A percentile compares a stretch with the other conserved stretches of the same genome.
These are phyloP conservation scores for Cenchrus purpureus DNA, from an alignment of 176 grass and related monocot species.

Conservation along the genomic window DNA sequence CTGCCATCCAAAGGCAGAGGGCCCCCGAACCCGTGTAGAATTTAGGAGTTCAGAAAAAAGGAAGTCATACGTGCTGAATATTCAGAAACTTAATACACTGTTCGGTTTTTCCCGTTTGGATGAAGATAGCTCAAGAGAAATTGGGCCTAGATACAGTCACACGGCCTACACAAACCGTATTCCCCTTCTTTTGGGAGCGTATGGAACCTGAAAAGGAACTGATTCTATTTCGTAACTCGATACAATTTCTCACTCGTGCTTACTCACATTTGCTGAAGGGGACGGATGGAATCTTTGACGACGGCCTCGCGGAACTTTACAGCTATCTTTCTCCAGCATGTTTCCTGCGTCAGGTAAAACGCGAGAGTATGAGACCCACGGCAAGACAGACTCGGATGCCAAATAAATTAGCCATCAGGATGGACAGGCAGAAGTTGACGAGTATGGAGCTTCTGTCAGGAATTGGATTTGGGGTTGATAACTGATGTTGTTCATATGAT, in stretches of 20 bases:
- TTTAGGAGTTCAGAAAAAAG: not conserved
- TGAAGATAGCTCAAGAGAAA: slow-evolving; percentile 13
- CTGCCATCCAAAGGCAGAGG: not conserved
- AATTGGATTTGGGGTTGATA: not conserved
- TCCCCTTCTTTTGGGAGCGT: not conserved
- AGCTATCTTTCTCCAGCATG: slow-evolving; percentile 37
- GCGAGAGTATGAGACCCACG: not conserved
- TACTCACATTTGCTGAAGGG: slow-evolving; percentile 19
- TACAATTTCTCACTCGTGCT: slow-evolving; percentile 32
- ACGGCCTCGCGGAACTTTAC: not conserved
- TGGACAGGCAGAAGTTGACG: not conserved
- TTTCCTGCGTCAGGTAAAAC: slow-evolving; percentile 56
- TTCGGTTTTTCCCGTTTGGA: slow-evolving; percentile 29
- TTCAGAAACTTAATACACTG: slow-evolving; percentile 23
- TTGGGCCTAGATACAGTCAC: slow-evolving; percentile 10
- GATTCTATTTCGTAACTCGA: slow-evolving; percentile 23
- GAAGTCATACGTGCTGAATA: not conserved
- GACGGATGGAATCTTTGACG: not conserved
- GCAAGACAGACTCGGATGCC: not conserved
- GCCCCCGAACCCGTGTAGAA: not conserved
- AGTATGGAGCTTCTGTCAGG: slow-evolving; percentile 1
- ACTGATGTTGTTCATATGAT: not conserved
- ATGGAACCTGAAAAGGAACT: slow-evolving; percentile 14
- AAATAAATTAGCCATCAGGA: not conserved
- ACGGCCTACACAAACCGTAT: slow-evolving; percentile 14